Percentiles rank a stretch among this genome's conserved stretches.
Evolutionary conservation across 2,329 filamentous ascomycete species (phyloP).

Genomic region (Venturia carpophila): DNA sequence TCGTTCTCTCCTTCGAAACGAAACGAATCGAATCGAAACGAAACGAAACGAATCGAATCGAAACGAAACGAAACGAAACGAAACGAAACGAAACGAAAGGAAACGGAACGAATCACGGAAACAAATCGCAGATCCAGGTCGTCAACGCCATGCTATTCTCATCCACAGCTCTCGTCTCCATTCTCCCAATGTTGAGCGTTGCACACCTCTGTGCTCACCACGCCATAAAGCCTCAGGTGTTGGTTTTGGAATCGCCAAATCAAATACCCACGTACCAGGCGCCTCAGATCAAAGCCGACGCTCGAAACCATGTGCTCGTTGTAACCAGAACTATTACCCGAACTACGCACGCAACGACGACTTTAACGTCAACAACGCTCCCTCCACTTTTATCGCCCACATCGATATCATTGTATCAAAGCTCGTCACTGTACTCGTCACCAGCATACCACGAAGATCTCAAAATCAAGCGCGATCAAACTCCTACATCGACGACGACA

Average conservation of each 20-base stretch:
- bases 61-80: no score
- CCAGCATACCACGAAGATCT: background rate
- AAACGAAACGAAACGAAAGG: background rate
- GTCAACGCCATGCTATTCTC: background rate
- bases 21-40: background rate
- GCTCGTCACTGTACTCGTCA: background rate
- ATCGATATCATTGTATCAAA: background rate
- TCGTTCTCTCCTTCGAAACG: background rate
- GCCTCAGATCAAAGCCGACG: background rate
- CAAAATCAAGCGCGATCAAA: constrained; percentile 2
- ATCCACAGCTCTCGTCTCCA: background rate
- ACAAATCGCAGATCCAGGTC: background rate
- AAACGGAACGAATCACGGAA: background rate
- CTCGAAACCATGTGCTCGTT: background rate
- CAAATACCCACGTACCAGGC: background rate
- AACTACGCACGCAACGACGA: background rate
- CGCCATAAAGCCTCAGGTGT: background rate
- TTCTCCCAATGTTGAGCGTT: background rate
- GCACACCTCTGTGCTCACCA: background rate
- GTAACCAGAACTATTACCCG: background rate
- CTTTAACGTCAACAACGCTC: background rate
- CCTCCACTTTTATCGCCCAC: background rate
- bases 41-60: background rate
- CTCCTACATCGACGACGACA: background rate
- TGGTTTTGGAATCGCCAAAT: background rate